Base-by-base conservation (phyloP, 2,329 filamentous ascomycete species). In the Penicillium psychrosexuale region DNA sequence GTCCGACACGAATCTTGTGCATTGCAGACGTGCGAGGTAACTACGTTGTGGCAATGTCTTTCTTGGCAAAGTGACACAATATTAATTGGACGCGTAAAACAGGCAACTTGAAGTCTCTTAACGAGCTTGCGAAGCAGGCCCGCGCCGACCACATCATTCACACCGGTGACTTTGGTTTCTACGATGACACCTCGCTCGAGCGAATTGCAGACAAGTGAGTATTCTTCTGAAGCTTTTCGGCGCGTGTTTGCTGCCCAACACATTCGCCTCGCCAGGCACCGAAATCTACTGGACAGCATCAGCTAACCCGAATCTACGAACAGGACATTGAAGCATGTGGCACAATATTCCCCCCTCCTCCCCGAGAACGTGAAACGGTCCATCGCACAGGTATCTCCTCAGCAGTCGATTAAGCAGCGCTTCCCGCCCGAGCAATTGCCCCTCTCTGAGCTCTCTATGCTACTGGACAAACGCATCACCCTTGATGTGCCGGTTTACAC, bases 131-230 rank as follows among this genome's bases (percentile, higher is more conserved):
- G 62, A 95, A 90, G 76, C 89, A 94, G 72, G 93, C 94, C 60
- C 89, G 89, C 72, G 94, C 94, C 67, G 91, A 97, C 77, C 91
- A 97, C 78, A 96, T 99, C 75, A 91, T 99, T 69, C 94, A 99
- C 77, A 99, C 94, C 19, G 94, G 94, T 75, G 94, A 99, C 75
- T 99, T 99, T 73, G 94, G 94, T 60, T 99, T 99, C 79, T 99
- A 99, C 79, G 94, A 99, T 75, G 89, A 96, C 68, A 90, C 88
- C 51, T 99, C 94, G 34, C 80, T 99, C 64, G 93, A 97, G 69
- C 88, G 94, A 69, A 97, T 99, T 78, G 94, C 94, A 38, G 94
- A 99, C 76, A 99, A 99, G 91, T 96, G 78, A 80, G 86, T 78
- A 40, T 33, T 31, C 12, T 19, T 12, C 36, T 12, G n/a, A 27